Evolutionary conservation across 805 yeast species (phyloP), one percentile per base, ranked within the genome.

Genomic region (Kodamaea kaohsiungensis): DNA sequence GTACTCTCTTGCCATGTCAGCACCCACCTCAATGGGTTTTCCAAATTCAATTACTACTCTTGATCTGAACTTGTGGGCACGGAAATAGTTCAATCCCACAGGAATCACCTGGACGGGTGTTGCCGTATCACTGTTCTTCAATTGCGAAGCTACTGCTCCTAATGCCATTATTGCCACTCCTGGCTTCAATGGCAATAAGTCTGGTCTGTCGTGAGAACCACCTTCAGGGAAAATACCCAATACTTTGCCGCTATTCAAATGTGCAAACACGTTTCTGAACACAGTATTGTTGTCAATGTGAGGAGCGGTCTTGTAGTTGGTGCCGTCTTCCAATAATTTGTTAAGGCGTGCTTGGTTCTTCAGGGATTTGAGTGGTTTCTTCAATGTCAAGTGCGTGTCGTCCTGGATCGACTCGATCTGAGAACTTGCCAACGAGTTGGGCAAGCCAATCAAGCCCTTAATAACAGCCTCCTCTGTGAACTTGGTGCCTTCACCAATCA

Each of bases 121-220:
- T 19, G 54, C 49, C 9, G 46, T 33, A 16, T 58, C 45, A 18
- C 60, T 65, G 6, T 62, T 55, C 7, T 61, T 63, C 30, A 61
- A 48, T 35, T 56, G 57, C 3, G 71, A 60, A 0, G 73, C 70
- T 9, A 69, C 68, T 1, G 79, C 73, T 1, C 79, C 79, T 25
- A 75, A 56, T 0, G 78, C 79, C 79, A 75, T 75, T 15, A 75
- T 70, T 2, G 79, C 79, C 19, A 75, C 79, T 1, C 79, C 79
- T 0, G 79, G 78, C 53, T 75, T 75, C 54, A 75, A 64, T 15
- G 79, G 79, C 42, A 75, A 64, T 49, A 75, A 67, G 47, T 71
- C 73, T 2, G 78, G 71, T 30, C 79, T 58, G 56, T 75, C 79
- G 54, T 75, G 79, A 39, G 75, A 71, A 6, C 79, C 79, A 10